These are phyloP conservation scores for Carex arenaria DNA, from an alignment of 202 grass and related monocot genomes.

Conservation along the genomic window DNA sequence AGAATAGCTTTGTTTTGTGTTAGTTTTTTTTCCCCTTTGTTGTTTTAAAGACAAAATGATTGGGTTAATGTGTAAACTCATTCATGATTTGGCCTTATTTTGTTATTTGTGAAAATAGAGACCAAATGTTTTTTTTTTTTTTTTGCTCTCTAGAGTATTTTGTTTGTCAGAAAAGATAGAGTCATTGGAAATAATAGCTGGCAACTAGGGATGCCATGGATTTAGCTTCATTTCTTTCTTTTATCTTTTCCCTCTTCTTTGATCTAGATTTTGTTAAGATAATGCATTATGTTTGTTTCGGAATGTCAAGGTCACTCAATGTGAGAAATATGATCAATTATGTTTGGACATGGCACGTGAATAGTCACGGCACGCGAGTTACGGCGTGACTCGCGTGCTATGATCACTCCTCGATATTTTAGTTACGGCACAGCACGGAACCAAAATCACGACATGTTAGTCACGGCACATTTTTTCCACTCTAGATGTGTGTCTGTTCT, in stretches of 20 bases:
- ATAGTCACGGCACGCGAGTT: too few species aligned
- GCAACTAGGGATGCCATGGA: background rate
- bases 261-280: background rate
- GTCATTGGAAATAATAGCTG: slow-evolving; percentile 3
- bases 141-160: background rate
- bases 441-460: too few species aligned
- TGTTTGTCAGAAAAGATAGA: background rate
- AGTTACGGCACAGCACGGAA: too few species aligned
- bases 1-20: slow-evolving; percentile 12
- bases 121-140: background rate
- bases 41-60: background rate
- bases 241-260: background rate
- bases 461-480: too few species aligned
- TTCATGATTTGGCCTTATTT: background rate
- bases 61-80: background rate
- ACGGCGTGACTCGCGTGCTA: too few species aligned
- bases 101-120: background rate
- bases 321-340: too few species aligned
- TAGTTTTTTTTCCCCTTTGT: background rate
- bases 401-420: too few species aligned
- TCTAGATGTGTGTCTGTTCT: background rate
- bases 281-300: background rate
- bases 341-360: too few species aligned
- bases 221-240: background rate
- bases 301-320: background rate